Evolutionary conservation across 805 yeast genomes (phyloP).

Genomic region (Pichia sporocuriosa): DNA sequence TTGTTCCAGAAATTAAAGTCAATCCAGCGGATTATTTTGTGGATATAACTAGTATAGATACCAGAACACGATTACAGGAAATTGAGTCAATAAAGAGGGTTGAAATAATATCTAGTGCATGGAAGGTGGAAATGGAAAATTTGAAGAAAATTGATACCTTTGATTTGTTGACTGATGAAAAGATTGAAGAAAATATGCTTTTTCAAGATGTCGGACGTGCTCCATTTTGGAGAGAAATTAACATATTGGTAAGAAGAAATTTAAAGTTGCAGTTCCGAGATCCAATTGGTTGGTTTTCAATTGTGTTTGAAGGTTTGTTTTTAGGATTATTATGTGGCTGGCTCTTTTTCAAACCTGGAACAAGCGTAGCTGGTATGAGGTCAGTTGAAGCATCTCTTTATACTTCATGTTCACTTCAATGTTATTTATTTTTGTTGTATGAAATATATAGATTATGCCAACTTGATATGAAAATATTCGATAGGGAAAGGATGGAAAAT

Average conservation of each 20-base stretch:
- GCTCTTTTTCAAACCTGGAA: slow-evolving; percentile 63
- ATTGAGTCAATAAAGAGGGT: slow-evolving; percentile 30
- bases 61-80: slow-evolving; percentile 34
- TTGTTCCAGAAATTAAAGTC: slow-evolving; percentile 35
- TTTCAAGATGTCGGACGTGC: slow-evolving; percentile 30
- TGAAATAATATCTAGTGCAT: slow-evolving; percentile 28
- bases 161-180: neutral
- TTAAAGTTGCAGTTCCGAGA: slow-evolving; percentile 44
- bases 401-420: slow-evolving; percentile 45
- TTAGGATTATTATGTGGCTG: slow-evolving; percentile 66
- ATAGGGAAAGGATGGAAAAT: slow-evolving; percentile 66
- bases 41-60: slow-evolving; percentile 52
- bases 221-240: slow-evolving; percentile 37
- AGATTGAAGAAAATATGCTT: slow-evolving; percentile 2
- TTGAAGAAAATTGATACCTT: neutral
- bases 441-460: slow-evolving; percentile 54
- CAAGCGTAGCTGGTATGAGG: slow-evolving; percentile 57
- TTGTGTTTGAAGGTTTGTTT: slow-evolving; percentile 36
- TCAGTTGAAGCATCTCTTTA: slow-evolving; percentile 49
- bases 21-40: slow-evolving; percentile 60
- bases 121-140: slow-evolving; percentile 30
- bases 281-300: slow-evolving; percentile 39
- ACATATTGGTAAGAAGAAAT: slow-evolving; percentile 40
- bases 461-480: slow-evolving; percentile 47
- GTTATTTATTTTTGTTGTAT: slow-evolving; percentile 48